A percentile compares a stretch with the other conserved stretches of the same genome.
Evolutionary conservation across 306 rosid genomes (phyloP).

Genomic region (Casuarina glauca): DNA sequence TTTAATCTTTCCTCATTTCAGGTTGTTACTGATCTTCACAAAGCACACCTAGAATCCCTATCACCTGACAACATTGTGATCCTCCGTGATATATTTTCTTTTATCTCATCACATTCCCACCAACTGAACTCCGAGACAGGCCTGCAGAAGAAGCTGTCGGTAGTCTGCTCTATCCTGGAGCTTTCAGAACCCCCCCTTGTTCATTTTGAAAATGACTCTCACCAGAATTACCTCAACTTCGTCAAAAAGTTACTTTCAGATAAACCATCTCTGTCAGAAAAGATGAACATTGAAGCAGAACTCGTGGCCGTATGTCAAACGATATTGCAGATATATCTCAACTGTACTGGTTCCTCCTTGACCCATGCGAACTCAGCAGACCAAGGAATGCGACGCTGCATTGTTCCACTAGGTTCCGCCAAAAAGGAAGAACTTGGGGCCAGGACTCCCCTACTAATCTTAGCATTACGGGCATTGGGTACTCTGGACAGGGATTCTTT

Average conservation of each 20-base stretch:
- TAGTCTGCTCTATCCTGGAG: slow-evolving; percentile 86
- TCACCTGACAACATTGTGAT: slow-evolving; percentile 55
- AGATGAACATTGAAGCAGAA: slow-evolving; percentile 63
- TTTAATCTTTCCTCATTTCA: slow-evolving; percentile 30
- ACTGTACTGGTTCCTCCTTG: slow-evolving; percentile 56
- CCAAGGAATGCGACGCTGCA: slow-evolving; percentile 47
- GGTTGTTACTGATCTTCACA: slow-evolving; percentile 73
- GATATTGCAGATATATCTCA: slow-evolving; percentile 70
- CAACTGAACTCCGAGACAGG: slow-evolving; percentile 59
- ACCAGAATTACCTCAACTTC: slow-evolving; percentile 71
- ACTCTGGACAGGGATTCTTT: slow-evolving; percentile 61
- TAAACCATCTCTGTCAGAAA: slow-evolving; percentile 32
- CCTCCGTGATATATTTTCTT: slow-evolving; percentile 67
- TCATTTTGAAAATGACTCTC: slow-evolving; percentile 95
- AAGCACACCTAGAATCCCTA: slow-evolving; percentile 50
- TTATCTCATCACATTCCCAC: slow-evolving; percentile 75
- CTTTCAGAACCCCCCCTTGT: slow-evolving; percentile 89
- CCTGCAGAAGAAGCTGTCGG: slow-evolving; percentile 77
- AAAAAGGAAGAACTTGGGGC: slow-evolving; percentile 91
- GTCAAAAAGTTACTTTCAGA: slow-evolving; percentile 47
- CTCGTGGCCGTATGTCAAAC: slow-evolving; percentile 64
- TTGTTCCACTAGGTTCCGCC: slow-evolving; percentile 74
- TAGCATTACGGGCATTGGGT: slow-evolving; percentile 65
- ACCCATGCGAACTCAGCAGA: slow-evolving; percentile 33
- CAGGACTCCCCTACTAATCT: slow-evolving; percentile 68